These are phyloP conservation scores for Chlamydomonas schloesseri DNA, from an alignment of 139 green algal species.

Conservation along the genomic window DNA sequence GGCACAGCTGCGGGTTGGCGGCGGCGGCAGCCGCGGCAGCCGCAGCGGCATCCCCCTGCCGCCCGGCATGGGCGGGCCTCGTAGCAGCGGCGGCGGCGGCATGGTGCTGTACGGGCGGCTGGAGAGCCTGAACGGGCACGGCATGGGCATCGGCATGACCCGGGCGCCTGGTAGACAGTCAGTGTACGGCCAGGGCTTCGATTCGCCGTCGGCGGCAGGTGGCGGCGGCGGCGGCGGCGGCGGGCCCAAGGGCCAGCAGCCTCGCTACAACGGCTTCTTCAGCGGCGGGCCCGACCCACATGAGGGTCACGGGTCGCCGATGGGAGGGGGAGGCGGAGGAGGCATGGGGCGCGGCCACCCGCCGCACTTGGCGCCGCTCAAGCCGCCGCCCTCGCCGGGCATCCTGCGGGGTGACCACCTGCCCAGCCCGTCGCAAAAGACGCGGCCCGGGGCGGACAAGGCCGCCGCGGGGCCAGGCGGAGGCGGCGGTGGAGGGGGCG, in stretches of 20 bases:
- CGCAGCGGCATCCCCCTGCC: slow-evolving; percentile 33
- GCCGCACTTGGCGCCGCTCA: background rate
- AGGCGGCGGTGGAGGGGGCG: background rate
- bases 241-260: background rate
- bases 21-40: background rate
- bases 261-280: slow-evolving; percentile 36
- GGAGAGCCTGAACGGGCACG: too few species aligned
- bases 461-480: background rate
- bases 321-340: too few species aligned
- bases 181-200: background rate
- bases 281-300: too few species aligned
- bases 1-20: background rate
- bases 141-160: too few species aligned
- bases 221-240: too few species aligned
- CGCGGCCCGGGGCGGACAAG: background rate
- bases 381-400: background rate
- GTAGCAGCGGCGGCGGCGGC: background rate
- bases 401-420: slow-evolving; percentile 9
- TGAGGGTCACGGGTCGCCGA: too few species aligned
- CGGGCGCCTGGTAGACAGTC: background rate
- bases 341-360: too few species aligned
- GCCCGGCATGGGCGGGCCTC: background rate
- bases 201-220: background rate
- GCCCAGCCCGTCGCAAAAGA: slow-evolving; percentile 17
- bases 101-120: too few species aligned